Base-by-base conservation (phyloP, 148 eudicot genomes). In the Rhododendron henanense region DNA sequence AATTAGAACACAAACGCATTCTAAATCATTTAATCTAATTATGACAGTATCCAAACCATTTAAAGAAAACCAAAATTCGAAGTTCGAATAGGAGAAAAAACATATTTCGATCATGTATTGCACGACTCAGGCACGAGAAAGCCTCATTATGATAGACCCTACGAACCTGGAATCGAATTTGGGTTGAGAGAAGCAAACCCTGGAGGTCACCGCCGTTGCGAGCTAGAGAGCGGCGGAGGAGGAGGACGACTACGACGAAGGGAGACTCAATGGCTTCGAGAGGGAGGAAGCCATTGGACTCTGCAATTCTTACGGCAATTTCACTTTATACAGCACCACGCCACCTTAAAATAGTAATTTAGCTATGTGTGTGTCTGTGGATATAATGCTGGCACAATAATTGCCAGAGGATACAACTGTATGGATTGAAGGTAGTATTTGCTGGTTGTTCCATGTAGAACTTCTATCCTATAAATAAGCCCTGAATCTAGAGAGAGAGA, bases 131-230 rank as follows among this genome's bases (percentile, higher is more conserved):
- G 31, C 31, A 31, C 0, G 31, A 31, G 31, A 31, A 31, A 31
- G 31, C 31, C 31, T 31, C 31, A 31, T 31, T 31, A 31, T 31
- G 31, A 31, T 31, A 31, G 31, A 31, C 31, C 31, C 0, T 31
- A 31, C 69, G 47, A 75, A 84, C 86, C 86, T 84, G 71, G n/a
- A 75, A 84, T 48, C 57, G 53, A 71, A 44, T 73, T 33, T 69
- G 9, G 59, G 85, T 63, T 25, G 85, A 73, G 65, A 84, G 45
- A 69, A 39, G 77, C 53, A 48, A 81, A 50, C 33, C 28, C 25
- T 41, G 2, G 80, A 44, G 51, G 23, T 77, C 80, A 18, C 23
- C 5, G 15, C 80, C 53, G 25, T 41, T 28, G 31, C 0, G 23
- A 18, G 25, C 28, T 31, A 77, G 28, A 18, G 13, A 39, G 48